A percentile compares a stretch with the other conserved stretches of the same genome.
Conservation (phyloP, 768 basidiomycete species). For the Collybia sp. region DNA sequence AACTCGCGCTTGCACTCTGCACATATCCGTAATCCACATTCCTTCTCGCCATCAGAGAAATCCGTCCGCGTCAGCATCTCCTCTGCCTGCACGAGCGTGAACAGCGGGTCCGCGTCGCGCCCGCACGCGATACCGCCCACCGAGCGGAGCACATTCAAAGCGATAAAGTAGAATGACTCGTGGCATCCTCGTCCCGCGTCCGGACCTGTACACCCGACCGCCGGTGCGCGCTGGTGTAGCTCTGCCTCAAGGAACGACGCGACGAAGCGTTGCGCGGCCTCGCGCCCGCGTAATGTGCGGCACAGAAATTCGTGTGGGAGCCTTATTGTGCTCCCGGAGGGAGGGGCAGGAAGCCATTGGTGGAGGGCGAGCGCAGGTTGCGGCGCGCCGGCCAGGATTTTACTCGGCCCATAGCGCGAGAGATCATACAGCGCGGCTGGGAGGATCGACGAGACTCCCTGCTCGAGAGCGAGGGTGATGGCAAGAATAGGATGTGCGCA, state of each 20-base stretch:
- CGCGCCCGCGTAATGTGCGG: conserved; percentile 57
- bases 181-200: conserved; percentile 40
- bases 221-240: conserved; percentile 43
- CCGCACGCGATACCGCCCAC: conserved; percentile 70
- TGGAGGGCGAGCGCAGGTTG: conserved; percentile 11
- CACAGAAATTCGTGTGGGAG: conserved; percentile 30
- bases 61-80: conserved; percentile 73
- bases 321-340: conserved; percentile 8
- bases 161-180: conserved; percentile 74
- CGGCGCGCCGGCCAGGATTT: conserved; percentile 52
- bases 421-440: conserved; percentile 73
- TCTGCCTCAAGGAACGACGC: conserved; percentile 55
- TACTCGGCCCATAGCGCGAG: conserved; percentile 67
- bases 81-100: conserved; percentile 59
- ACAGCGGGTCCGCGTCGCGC: conserved; percentile 71
- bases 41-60: conserved; percentile 56
- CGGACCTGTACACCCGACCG: conserved; percentile 42
- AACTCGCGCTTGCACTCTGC: conserved; percentile 46
- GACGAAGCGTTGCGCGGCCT: conserved; percentile 57
- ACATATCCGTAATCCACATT: conserved; percentile 53
- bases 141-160: conserved; percentile 65
- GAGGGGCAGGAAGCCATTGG: conserved; percentile 11
- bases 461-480: conserved; percentile 65
- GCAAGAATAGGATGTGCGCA: conserved; percentile 67
- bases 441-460: conserved; percentile 53